phyloP scores from a whole-genome alignment of 495 filamentous ascomycete genomes.

The Aspergillus campestris region DNA sequence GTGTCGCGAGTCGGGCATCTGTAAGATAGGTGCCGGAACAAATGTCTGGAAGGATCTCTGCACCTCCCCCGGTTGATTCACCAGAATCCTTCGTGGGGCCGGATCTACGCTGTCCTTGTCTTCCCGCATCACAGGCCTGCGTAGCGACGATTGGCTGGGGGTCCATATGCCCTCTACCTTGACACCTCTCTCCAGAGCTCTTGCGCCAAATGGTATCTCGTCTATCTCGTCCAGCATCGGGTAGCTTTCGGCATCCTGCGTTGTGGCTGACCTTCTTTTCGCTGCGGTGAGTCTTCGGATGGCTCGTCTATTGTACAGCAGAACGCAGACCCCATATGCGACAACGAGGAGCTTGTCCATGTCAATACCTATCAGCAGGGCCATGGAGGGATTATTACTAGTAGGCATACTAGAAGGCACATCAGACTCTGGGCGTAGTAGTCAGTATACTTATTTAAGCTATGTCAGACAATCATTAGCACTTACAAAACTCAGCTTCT shows the following conservation, averaged over 20 bases:
- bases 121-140: constrained; percentile 9
- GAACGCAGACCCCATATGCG: constrained; percentile 33
- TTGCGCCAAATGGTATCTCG: constrained; percentile 80
- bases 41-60: no score
- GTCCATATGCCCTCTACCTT: constrained; percentile 88
- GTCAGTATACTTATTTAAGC: not conserved
- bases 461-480: not conserved
- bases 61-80: no score
- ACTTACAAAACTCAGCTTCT: constrained; percentile 86
- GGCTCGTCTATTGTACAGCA: constrained; percentile 52
- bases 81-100: no score
- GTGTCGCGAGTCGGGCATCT: no score
- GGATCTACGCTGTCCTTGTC: no score
- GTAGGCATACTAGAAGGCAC: constrained; percentile 35
- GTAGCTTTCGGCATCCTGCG: constrained; percentile 24
- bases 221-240: constrained; percentile 34
- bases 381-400: constrained; percentile 27
- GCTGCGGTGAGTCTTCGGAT: constrained; percentile 56
- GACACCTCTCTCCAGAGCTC: constrained; percentile 78
- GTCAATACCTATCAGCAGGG: constrained; percentile 22
- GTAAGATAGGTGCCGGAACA: no score
- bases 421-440: constrained; percentile 6
- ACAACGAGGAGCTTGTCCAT: constrained; percentile 36
- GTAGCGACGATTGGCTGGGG: constrained; percentile 28
- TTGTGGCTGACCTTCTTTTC: constrained; percentile 55